phyloP scores from a whole-genome alignment of 2,329 filamentous ascomycete species.

The Coniochaeta sp. region DNA sequence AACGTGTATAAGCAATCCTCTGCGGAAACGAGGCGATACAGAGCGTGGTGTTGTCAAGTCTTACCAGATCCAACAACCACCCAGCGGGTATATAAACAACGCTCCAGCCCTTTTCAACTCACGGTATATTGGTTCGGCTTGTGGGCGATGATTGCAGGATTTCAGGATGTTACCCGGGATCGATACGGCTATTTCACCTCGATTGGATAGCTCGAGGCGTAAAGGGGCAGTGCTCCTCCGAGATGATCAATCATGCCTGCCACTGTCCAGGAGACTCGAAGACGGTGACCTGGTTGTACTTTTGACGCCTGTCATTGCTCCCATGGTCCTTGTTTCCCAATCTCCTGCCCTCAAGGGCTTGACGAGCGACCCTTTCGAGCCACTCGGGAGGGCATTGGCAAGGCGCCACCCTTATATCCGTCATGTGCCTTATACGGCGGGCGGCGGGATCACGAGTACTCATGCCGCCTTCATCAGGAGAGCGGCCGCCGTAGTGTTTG shows the following conservation, averaged over 20 bases:
- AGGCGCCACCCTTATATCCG: conserved; percentile 53
- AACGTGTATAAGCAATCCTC: background rate
- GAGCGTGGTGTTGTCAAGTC: background rate
- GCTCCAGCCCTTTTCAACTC: background rate
- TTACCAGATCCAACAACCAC: background rate
- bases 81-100: background rate
- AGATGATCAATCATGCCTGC: conserved; percentile 38
- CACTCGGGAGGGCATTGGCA: conserved; percentile 57
- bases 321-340: conserved; percentile 20
- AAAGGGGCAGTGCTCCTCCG: conserved; percentile 23
- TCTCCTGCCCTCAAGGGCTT: conserved; percentile 25
- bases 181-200: conserved; percentile 10
- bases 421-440: conserved; percentile 64
- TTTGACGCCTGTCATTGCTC: conserved; percentile 49
- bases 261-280: conserved; percentile 35
- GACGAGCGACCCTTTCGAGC: conserved; percentile 62
- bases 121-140: background rate
- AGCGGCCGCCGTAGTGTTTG: conserved; percentile 53
- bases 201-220: conserved; percentile 13
- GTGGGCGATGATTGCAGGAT: conserved; percentile 10
- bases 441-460: conserved; percentile 54
- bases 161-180: background rate
- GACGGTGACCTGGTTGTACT: conserved; percentile 52
- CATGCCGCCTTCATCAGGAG: conserved; percentile 56
- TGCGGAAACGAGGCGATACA: background rate